Percentiles rank a stretch among this genome's conserved stretches.
Evolutionary conservation across 176 grass and related monocot species (phyloP).

Genomic region (Avena insularis): DNA sequence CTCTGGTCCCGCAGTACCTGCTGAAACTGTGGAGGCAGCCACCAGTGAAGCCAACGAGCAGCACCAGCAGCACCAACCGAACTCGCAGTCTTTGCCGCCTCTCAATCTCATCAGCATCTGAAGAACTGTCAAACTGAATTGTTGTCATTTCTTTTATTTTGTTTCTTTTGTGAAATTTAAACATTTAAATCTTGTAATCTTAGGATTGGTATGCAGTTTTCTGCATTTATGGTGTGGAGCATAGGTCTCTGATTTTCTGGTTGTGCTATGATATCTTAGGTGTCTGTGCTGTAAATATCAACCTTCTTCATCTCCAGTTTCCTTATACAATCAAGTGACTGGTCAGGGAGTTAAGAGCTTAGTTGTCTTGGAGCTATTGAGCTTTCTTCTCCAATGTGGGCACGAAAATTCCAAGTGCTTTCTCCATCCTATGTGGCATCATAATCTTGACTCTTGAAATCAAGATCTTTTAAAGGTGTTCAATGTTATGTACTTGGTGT

Average conservation of each 20-base stretch:
- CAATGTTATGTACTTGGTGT: not conserved
- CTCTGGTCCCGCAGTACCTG: not conserved
- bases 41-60: constrained; percentile 52
- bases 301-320: constrained; percentile 34
- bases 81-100: constrained; percentile 27
- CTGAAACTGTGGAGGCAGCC: constrained; percentile 34
- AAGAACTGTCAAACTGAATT: constrained; percentile 28
- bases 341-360: constrained; percentile 5
- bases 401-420: constrained; percentile 12
- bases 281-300: constrained; percentile 48
- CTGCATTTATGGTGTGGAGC: constrained; percentile 30
- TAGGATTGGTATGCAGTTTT: constrained; percentile 36
- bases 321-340: constrained; percentile 36
- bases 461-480: constrained; percentile 20
- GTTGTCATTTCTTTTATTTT: not conserved
- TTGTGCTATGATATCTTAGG: constrained; percentile 35
- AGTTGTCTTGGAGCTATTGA: not conserved
- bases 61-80: constrained; percentile 40
- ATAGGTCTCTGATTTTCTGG: constrained; percentile 45
- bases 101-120: constrained; percentile 85
- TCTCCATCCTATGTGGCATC: constrained; percentile 25
- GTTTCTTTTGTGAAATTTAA: constrained; percentile 2
- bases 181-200: constrained; percentile 22
- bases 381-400: constrained; percentile 15
- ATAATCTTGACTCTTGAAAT: constrained; percentile 27